These are phyloP conservation scores for Chamaecrista fasciculata DNA, from an alignment of 306 rosid genomes.

Conservation along the genomic window DNA sequence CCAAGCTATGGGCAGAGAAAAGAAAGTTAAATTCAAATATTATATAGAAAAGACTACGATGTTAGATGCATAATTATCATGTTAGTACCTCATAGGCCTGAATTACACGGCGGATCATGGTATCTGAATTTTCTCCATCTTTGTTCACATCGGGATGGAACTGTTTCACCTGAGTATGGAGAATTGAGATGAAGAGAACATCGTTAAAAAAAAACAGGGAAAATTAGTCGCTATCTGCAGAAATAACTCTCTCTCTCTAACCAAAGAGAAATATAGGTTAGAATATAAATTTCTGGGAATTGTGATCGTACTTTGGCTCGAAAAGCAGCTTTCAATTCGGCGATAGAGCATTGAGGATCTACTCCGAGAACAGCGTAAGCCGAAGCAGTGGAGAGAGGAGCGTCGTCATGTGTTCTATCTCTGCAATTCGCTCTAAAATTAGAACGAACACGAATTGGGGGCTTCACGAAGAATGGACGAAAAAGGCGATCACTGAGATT, in stretches of 20 bases:
- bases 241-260: not conserved
- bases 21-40: not conserved
- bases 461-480: slow-evolving; percentile 22
- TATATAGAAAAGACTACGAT: not conserved
- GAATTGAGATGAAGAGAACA: not conserved
- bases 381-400: slow-evolving; percentile 45
- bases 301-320: slow-evolving; percentile 57
- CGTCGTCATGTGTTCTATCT: slow-evolving; percentile 30
- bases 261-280: not conserved
- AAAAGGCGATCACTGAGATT: slow-evolving; percentile 2
- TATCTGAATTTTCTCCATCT: slow-evolving; percentile 48
- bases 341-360: slow-evolving; percentile 55
- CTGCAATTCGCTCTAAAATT: slow-evolving; percentile 35
- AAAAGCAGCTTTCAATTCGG: slow-evolving; percentile 79
- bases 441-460: slow-evolving; percentile 4
- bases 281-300: not conserved
- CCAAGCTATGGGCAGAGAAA: not conserved
- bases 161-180: slow-evolving; percentile 69
- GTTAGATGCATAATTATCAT: not conserved
- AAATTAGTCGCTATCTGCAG: not conserved
- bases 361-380: slow-evolving; percentile 71
- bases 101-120: slow-evolving; percentile 82
- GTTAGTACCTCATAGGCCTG: slow-evolving; percentile 72
- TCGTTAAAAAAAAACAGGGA: not conserved
- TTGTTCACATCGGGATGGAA: slow-evolving; percentile 79